Conservation (phyloP, 768 basidiomycete species). For the Sarcomyxa edulis region DNA sequence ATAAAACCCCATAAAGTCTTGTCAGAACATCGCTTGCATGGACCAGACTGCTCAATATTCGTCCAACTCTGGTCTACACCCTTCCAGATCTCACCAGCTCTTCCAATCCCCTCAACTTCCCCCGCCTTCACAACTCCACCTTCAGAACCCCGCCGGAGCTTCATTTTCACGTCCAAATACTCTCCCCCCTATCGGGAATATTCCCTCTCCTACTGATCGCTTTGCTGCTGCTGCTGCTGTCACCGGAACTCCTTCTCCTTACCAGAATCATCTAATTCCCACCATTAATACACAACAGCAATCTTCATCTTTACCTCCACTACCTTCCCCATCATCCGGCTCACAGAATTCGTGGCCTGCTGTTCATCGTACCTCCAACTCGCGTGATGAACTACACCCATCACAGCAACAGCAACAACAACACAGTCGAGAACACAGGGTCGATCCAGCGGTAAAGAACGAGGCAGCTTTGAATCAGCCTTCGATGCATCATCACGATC, state of each 20-base stretch:
- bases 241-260: slow-evolving; percentile 7
- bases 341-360: slow-evolving; percentile 18
- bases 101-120: slow-evolving; percentile 16
- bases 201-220: slow-evolving; percentile 3
- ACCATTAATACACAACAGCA: slow-evolving; percentile 4
- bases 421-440: slow-evolving; percentile 6
- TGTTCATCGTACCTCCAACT: slow-evolving; percentile 32
- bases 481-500: slow-evolving; percentile 5
- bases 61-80: slow-evolving; percentile 10
- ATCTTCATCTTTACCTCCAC: slow-evolving; percentile 19
- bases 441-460: slow-evolving; percentile 16
- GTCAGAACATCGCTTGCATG: too few species aligned
- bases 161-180: slow-evolving; percentile 11
- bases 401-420: slow-evolving; percentile 16
- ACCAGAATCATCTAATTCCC: slow-evolving; percentile 3
- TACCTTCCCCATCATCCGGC: slow-evolving; percentile 12
- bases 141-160: slow-evolving; percentile 7
- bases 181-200: slow-evolving; percentile 13
- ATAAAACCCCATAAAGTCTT: too few species aligned
- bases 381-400: slow-evolving; percentile 35
- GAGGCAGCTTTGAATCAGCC: slow-evolving; percentile 11
- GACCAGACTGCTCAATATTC: slow-evolving; percentile 9
- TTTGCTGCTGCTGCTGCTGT: too few species aligned
- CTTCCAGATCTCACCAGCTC: slow-evolving; percentile 9
- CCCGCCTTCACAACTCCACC: slow-evolving; percentile 15